Conservation (phyloP, 1,284 basidiomycete genomes). For the Papiliotrema nemorosa region DNA sequence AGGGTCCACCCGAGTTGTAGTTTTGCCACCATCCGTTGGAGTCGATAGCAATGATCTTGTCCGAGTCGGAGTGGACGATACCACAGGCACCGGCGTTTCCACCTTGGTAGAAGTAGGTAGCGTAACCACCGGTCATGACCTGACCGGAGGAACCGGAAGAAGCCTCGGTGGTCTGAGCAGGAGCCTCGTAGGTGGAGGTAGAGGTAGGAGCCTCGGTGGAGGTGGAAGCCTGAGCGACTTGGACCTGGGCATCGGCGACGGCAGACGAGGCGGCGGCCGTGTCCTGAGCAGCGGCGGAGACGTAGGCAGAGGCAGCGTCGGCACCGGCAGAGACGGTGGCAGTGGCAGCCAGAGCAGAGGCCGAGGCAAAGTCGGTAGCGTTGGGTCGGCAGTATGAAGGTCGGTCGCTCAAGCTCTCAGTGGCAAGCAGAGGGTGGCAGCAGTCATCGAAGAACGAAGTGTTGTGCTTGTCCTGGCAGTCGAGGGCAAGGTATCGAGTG, state of each 20-base stretch:
- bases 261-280: constrained; percentile 17
- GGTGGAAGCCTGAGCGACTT: constrained; percentile 2
- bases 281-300: constrained; percentile 16
- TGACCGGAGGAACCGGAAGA: constrained; percentile 18
- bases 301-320: constrained; percentile 15
- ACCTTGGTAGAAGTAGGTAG: constrained; percentile 69
- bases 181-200: constrained; percentile 14
- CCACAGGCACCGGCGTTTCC: constrained; percentile 70
- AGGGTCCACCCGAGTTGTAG: constrained; percentile 10
- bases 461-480: constrained; percentile 58
- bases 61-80: constrained; percentile 60
- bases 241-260: constrained; percentile 11
- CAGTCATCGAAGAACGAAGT: constrained; percentile 60
- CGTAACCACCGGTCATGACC: constrained; percentile 44
- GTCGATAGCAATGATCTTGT: constrained; percentile 61
- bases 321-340: constrained; percentile 13
- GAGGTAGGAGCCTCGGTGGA: constrained; percentile 11
- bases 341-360: constrained; percentile 17
- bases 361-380: constrained; percentile 25
- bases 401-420: constrained; percentile 55
- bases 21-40: constrained; percentile 24
- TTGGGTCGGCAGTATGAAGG: constrained; percentile 57
- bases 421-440: constrained; percentile 56
- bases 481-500: constrained; percentile 59
- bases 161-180: constrained; percentile 21